Percentiles rank a stretch among this genome's conserved stretches.
Evolutionary conservation across 1,284 basidiomycete genomes (phyloP).

Genomic region (Blastosporella zonata): DNA sequence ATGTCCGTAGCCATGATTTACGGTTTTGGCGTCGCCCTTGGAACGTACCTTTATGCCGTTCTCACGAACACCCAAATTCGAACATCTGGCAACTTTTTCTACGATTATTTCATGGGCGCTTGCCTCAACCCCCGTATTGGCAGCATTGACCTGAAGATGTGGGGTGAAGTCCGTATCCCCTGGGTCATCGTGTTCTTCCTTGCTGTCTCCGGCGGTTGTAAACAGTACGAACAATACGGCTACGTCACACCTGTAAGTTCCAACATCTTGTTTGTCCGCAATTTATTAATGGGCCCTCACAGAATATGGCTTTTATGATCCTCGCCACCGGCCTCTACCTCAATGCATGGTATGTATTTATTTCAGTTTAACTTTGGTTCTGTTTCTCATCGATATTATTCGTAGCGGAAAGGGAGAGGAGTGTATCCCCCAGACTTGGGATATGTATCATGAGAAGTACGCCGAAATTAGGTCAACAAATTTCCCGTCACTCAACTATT

Average conservation of each 20-base stretch:
- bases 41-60: slow-evolving; percentile 78
- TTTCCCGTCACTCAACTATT: slow-evolving; percentile 11
- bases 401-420: slow-evolving; percentile 82
- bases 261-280: neutral
- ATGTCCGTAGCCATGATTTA: slow-evolving; percentile 96
- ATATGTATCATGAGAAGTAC: slow-evolving; percentile 96
- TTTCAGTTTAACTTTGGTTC: neutral
- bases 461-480: slow-evolving; percentile 3
- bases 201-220: slow-evolving; percentile 88
- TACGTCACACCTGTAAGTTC: slow-evolving; percentile 83
- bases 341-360: slow-evolving; percentile 77
- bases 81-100: slow-evolving; percentile 93
- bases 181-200: slow-evolving; percentile 97
- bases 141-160: slow-evolving; percentile 97
- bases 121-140: slow-evolving; percentile 92
- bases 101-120: slow-evolving; percentile 97
- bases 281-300: slow-evolving; percentile 3
- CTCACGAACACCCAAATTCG: slow-evolving; percentile 80
- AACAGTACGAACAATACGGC: slow-evolving; percentile 92
- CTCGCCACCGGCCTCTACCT: slow-evolving; percentile 95
- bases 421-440: slow-evolving; percentile 99
- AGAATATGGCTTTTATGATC: slow-evolving; percentile 98
- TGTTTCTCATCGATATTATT: slow-evolving; percentile 3
- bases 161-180: slow-evolving; percentile 96
- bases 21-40: slow-evolving; percentile 80